Evolutionary conservation across 108 stramenopile species (phyloP).

Genomic region (Pelagomonas calceolata): DNA sequence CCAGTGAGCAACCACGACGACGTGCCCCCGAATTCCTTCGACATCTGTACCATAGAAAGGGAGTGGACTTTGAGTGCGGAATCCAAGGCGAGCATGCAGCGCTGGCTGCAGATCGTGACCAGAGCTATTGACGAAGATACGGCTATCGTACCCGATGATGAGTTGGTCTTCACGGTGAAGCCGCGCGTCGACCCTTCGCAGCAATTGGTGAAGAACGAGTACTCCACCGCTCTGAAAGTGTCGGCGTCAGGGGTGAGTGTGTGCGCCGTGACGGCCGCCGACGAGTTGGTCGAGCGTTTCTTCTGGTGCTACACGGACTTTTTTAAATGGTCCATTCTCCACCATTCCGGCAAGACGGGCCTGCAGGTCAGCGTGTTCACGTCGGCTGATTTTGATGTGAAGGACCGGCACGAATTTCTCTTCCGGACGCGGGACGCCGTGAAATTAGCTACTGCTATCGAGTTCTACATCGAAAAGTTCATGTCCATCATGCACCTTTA

Average conservation of each 20-base stretch:
- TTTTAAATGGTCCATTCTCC: conserved; percentile 38
- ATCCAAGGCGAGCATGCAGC: conserved; percentile 16
- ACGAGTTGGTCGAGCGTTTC: conserved; percentile 7
- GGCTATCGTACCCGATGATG: conserved; percentile 38
- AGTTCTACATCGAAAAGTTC: conserved; percentile 48
- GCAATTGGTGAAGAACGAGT: conserved; percentile 17
- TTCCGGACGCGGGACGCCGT: conserved; percentile 19
- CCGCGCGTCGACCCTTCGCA: conserved; percentile 5
- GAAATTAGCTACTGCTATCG: conserved; percentile 33
- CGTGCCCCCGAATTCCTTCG: conserved; percentile 33
- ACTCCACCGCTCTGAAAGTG: conserved; percentile 20
- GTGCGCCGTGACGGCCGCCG: neutral
- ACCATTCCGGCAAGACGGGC: conserved; percentile 11
- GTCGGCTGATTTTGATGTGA: conserved; percentile 18
- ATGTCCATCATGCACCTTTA: conserved; percentile 42
- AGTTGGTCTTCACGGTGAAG: conserved; percentile 29
- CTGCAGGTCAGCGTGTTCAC: conserved; percentile 37
- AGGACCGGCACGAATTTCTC: conserved; percentile 20
- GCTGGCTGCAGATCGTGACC: conserved; percentile 34
- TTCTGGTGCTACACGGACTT: conserved; percentile 50
- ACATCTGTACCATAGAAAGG: conserved; percentile 36
- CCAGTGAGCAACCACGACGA: conserved; percentile 25
- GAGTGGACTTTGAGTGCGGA: conserved; percentile 43
- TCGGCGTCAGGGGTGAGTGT: conserved; percentile 32
- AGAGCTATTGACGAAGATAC: conserved; percentile 37